phyloP scores from a whole-genome alignment of 202 grass and related monocot genomes.

The Zizania palustris region DNA sequence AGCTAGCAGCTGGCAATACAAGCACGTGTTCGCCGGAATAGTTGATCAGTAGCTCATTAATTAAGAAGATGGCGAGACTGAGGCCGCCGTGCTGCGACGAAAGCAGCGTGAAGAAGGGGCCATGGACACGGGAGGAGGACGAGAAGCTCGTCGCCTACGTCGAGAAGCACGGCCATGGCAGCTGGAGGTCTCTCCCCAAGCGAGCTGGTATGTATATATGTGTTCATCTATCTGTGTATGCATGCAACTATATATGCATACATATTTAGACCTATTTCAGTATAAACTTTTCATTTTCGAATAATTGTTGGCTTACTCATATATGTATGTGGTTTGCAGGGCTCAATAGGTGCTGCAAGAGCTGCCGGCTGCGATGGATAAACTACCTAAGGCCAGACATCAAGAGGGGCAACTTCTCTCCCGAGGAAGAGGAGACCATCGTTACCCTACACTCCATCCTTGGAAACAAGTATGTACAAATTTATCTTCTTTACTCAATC shows the following conservation, averaged over 20 bases:
- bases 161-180: slow-evolving; percentile 7
- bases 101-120: slow-evolving; percentile 54
- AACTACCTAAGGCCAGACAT: slow-evolving; percentile 24
- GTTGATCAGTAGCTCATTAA: not conserved
- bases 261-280: too few species aligned
- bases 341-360: slow-evolving; percentile 24
- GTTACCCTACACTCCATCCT: slow-evolving; percentile 32
- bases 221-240: not conserved
- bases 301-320: too few species aligned
- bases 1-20: too few species aligned
- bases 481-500: too few species aligned
- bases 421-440: slow-evolving; percentile 39
- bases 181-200: slow-evolving; percentile 6
- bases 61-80: not conserved
- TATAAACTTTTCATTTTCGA: too few species aligned
- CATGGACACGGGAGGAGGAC: slow-evolving; percentile 64
- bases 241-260: too few species aligned
- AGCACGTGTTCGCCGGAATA: too few species aligned
- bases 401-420: slow-evolving; percentile 52
- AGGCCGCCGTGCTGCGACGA: slow-evolving; percentile 33
- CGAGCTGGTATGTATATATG: slow-evolving; percentile 31
- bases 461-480: slow-evolving; percentile 38
- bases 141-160: slow-evolving; percentile 40
- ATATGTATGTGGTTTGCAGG: not conserved
- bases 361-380: slow-evolving; percentile 13